A percentile compares a stretch with the other conserved stretches of the same genome.
These are phyloP conservation scores for Arthrobotrys musiformis DNA, from an alignment of 2,329 filamentous ascomycete genomes.

Conservation along the genomic window DNA sequence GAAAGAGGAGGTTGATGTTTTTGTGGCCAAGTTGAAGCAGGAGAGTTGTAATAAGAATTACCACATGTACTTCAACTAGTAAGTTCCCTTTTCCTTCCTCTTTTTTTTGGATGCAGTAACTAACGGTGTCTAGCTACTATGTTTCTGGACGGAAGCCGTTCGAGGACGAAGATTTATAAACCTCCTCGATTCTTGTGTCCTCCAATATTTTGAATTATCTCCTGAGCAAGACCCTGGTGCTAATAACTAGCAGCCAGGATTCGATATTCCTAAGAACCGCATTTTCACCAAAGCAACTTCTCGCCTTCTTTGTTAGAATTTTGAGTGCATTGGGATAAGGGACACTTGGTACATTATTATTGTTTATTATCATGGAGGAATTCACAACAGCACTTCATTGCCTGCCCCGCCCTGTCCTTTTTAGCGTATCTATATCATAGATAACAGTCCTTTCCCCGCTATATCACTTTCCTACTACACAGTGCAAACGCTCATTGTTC, in stretches of 20 bases:
- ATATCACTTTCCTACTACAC: not conserved
- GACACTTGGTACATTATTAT: not conserved
- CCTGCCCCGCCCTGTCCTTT: not conserved
- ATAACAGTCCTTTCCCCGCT: not conserved
- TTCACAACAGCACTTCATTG: conserved; percentile 13
- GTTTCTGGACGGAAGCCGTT: conserved; percentile 47
- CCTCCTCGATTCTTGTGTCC: no score
- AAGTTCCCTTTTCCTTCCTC: conserved; percentile 7
- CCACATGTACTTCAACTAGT: conserved; percentile 56
- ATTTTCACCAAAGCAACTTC: not conserved
- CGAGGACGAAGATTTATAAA: not conserved
- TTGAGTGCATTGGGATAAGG: not conserved
- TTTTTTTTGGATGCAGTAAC: no score
- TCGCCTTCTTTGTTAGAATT: no score
- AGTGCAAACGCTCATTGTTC: not conserved
- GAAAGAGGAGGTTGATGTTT: conserved; percentile 59
- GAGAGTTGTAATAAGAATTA: conserved; percentile 53
- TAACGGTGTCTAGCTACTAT: conserved; percentile 21
- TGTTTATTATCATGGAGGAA: conserved; percentile 7
- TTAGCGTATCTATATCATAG: no score
- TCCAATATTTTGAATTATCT: no score
- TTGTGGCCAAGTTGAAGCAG: conserved; percentile 47
- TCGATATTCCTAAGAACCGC: no score
- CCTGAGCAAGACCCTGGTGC: no score
- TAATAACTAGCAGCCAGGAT: no score